Base-by-base conservation (phyloP, 2,329 filamentous ascomycete species). In the Alternaria incomplexa region DNA sequence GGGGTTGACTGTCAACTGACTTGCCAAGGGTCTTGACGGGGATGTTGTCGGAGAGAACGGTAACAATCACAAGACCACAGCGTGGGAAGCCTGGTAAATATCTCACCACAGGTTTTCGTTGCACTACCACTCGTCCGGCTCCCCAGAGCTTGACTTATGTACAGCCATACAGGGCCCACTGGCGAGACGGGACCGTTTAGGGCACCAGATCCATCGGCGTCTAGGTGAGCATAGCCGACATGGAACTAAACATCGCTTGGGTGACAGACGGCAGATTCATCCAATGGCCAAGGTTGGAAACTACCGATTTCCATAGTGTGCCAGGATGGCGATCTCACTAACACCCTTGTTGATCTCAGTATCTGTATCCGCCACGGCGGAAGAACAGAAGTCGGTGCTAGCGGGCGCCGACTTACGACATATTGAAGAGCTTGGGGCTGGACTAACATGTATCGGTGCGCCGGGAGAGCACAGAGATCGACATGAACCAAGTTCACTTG, bases 371-470 rank as follows among this genome's bases (percentile, higher is more conserved):
- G 53, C 44, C 46, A 58, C 46, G 55, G 20, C 63, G 52, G 65
- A 52, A 66, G 22, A 52, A 32, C 36, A 43, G 28, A 63, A 44
- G 57, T 68, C 65, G 67, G 67, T 63, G 58, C 40, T 64, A 54
- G 26, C 30, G 45, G 59, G 61, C 56, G 58, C 73, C 73, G 73
- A 75, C 54, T 59, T 73, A 68, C 71, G 67, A 69, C 64, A 71
- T 64, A 30, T 57, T 62, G 56, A 61, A 58, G 43, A 48, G 56
- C 26, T 63, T 58, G 52, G 58, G 45, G 61, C 56, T 63, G 57
- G 53, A 64, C 60, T 57, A 54, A 57, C 45, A 47, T 63, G 58
- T 55, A 50, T 63, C 58, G 45, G 65, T 64, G 25, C 46, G 52
- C 52, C 45, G 55, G 64, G 61, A 50, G 40, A 53, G 60, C 50